Conservation (phyloP, 2,329 filamentous ascomycete species). For the Colletotrichum magnum region DNA sequence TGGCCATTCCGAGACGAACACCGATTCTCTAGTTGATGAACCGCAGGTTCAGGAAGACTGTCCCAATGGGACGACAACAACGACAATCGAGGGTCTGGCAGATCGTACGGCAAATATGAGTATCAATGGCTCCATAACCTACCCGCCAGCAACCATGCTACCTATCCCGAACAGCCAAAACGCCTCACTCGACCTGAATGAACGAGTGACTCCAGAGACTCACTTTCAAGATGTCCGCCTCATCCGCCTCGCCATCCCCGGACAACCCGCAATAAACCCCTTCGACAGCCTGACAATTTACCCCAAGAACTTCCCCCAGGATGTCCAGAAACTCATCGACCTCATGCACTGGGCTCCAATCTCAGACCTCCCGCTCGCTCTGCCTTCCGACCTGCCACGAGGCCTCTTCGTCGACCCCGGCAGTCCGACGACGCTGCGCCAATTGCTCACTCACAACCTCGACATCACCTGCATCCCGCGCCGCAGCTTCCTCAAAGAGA, state of each 20-base stretch:
- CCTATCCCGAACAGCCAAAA: slow-evolving; percentile 70
- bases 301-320: slow-evolving; percentile 87
- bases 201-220: slow-evolving; percentile 77
- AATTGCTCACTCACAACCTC: slow-evolving; percentile 84
- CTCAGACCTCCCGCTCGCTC: slow-evolving; percentile 76
- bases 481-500: slow-evolving; percentile 85
- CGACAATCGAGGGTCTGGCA: slow-evolving; percentile 6
- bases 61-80: background rate
- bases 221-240: slow-evolving; percentile 98
- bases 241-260: slow-evolving; percentile 46
- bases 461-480: slow-evolving; percentile 93
- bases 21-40: background rate
- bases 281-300: slow-evolving; percentile 87
- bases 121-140: slow-evolving; percentile 23
- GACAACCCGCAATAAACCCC: slow-evolving; percentile 65
- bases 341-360: slow-evolving; percentile 83
- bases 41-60: background rate
- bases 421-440: slow-evolving; percentile 73
- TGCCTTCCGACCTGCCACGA: slow-evolving; percentile 41
- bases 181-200: slow-evolving; percentile 75
- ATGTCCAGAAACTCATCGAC: slow-evolving; percentile 83
- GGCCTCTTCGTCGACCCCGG: slow-evolving; percentile 55
- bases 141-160: slow-evolving; percentile 53
- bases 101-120: slow-evolving; percentile 13
- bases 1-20: slow-evolving; percentile 40